Conservation (phyloP, 495 filamentous ascomycete genomes). For the Podospora bellae-mahoneyi region DNA sequence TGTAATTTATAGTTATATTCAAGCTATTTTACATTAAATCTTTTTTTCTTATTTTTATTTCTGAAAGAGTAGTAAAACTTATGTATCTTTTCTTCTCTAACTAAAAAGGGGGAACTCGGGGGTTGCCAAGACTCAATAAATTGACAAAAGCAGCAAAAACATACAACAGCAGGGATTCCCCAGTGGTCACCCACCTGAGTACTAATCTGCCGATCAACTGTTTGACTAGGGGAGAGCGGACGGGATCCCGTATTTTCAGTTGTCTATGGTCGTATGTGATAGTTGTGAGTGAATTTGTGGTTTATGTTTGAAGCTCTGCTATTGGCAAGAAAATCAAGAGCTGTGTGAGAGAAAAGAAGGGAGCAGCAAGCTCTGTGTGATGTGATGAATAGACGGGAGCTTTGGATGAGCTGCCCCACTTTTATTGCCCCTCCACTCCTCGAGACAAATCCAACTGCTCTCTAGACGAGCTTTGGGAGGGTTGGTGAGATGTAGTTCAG, state of each 20-base stretch:
- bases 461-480: neutral
- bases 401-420: neutral
- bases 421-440: neutral
- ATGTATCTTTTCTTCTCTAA: no score
- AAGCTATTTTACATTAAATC: no score
- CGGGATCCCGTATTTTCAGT: constrained; percentile 45
- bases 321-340: neutral
- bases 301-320: neutral
- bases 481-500: neutral
- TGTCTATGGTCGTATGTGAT: constrained; percentile 8
- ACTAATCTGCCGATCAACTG: constrained; percentile 38
- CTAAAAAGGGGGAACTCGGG: no score
- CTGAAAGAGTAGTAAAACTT: no score
- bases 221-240: constrained; percentile 52
- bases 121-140: neutral
- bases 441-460: neutral
- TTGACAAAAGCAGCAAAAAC: constrained; percentile 18
- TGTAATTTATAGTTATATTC: no score
- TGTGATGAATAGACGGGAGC: neutral
- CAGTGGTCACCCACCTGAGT: constrained; percentile 41
- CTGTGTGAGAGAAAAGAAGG: neutral
- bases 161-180: constrained; percentile 45
- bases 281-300: neutral
- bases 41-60: no score
- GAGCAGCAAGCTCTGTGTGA: neutral